A percentile compares a stretch with the other conserved stretches of the same genome.
Evolutionary conservation across 371 early-diverging fungal genomes (phyloP).

Genomic region (Fennellomyces sp.): DNA sequence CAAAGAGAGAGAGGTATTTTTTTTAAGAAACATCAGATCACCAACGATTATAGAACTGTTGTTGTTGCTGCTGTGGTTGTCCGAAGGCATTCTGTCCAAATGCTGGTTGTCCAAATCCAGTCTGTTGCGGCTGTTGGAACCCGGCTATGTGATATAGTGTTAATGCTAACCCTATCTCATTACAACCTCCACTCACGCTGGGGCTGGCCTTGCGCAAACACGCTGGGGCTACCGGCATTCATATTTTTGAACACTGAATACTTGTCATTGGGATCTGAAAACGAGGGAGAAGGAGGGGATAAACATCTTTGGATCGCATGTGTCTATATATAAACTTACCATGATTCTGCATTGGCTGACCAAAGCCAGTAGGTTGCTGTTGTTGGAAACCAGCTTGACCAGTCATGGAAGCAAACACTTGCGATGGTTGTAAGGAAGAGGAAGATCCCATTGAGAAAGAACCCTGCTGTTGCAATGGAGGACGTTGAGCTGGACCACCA

Average conservation of each 20-base stretch:
- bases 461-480: constrained; percentile 26
- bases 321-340: constrained; percentile 4
- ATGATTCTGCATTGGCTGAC: constrained; percentile 10
- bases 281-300: background rate
- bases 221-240: constrained; percentile 33
- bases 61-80: constrained; percentile 21
- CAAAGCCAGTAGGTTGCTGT: constrained; percentile 15
- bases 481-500: constrained; percentile 11
- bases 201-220: constrained; percentile 29
- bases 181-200: constrained; percentile 9
- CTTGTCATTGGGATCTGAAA: constrained; percentile 37
- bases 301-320: too few relatives aligned
- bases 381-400: constrained; percentile 5
- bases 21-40: constrained; percentile 3
- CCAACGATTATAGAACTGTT: constrained; percentile 27
- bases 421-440: constrained; percentile 14
- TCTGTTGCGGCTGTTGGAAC: constrained; percentile 17
- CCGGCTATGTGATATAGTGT: background rate
- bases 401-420: constrained; percentile 30
- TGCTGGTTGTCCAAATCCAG: constrained; percentile 11
- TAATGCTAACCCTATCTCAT: background rate
- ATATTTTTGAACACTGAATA: constrained; percentile 47
- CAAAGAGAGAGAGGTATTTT: background rate
- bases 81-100: constrained; percentile 9
- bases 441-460: constrained; percentile 8